Evolutionary conservation across 805 yeast species (phyloP).

Genomic region (Kodamaea kaohsiungensis): DNA sequence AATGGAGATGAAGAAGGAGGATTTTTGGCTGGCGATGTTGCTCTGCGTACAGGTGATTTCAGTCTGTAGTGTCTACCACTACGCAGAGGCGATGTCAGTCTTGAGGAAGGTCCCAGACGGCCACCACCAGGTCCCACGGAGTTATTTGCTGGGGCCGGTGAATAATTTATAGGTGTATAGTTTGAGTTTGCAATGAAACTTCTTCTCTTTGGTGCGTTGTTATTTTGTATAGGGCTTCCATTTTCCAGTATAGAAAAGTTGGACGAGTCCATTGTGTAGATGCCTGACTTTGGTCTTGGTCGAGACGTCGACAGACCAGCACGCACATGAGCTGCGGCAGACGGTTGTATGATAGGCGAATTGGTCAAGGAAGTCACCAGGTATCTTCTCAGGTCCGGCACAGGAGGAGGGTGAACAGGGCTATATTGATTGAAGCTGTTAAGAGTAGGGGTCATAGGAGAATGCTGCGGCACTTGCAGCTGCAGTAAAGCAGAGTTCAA

Average conservation of each 20-base stretch:
- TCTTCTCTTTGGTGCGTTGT: conserved; percentile 7
- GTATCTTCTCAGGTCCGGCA: conserved; percentile 16
- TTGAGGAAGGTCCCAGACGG: conserved; percentile 12
- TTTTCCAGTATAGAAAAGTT: conserved; percentile 32
- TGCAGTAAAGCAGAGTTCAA: not conserved
- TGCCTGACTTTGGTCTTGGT: conserved; percentile 38
- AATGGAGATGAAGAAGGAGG: conserved; percentile 47
- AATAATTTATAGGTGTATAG: not conserved
- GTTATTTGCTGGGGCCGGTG: not conserved
- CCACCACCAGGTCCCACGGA: conserved; percentile 2
- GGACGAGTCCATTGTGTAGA: conserved; percentile 30
- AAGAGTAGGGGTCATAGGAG: not conserved
- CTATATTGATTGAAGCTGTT: not conserved
- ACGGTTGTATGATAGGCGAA: conserved; percentile 21
- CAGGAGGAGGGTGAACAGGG: not conserved
- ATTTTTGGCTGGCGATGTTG: conserved; percentile 23
- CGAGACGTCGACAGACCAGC: conserved; percentile 12
- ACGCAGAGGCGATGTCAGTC: conserved; percentile 32
- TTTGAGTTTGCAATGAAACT: not conserved
- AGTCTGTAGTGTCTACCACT: conserved; percentile 28
- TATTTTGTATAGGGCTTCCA: conserved; percentile 17
- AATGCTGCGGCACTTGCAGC: conserved; percentile 1
- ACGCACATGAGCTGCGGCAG: conserved; percentile 14
- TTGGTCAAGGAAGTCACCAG: conserved; percentile 22
- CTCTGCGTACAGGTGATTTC: conserved; percentile 30